Base-by-base conservation (phyloP, 345 rosid genomes). In the Heritiera littoralis region DNA sequence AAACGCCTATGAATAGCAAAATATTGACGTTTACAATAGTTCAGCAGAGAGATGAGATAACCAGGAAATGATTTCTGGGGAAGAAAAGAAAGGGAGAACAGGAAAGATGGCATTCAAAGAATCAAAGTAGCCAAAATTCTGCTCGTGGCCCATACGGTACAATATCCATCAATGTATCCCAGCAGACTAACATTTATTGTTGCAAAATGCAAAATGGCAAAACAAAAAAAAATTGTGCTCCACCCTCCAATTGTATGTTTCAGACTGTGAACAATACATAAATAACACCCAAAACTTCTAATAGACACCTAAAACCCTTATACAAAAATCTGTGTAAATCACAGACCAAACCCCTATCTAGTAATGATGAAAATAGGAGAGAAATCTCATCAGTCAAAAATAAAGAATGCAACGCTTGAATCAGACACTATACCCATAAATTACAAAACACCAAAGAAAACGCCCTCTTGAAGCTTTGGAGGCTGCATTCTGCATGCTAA, bases 401-500 rank as follows among this genome's bases (percentile, higher is more conserved):
- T 9, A 59, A 60, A 11, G 65, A 60, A 60, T 60, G 65, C 65
- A 28, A 60, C 23, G 65, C 35, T 60, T 28, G 65, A 60, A 60
- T 28, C 38, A 60, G 65, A 60, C 28, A 10, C 65, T 28, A 17
- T 46, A 32, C 11, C 38, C 38, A 41, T 23, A 68, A 60, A 23
- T 52, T 70, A 46, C 6, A 55, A 63, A 52, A 78, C 38, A 32
- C 68, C 68, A 64, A 77, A 59, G 60, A 65, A 38, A 75, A 74
- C 35, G 43, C 66, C 56, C 80, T 49, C 66, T 75, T 5, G 78
- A 75, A 77, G 72, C 79, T 72, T 72, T 79, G 76, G 71, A 48
- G 49, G 80, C 79, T 60, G 79, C 75, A 71, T 67, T 76, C 77
- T 66, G 60, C 78, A 81, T 74, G 66, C 68, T 61, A 69, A 41